Base-by-base conservation (phyloP, 2,329 filamentous ascomycete genomes). In the Stagonosporopsis rhizophila region DNA sequence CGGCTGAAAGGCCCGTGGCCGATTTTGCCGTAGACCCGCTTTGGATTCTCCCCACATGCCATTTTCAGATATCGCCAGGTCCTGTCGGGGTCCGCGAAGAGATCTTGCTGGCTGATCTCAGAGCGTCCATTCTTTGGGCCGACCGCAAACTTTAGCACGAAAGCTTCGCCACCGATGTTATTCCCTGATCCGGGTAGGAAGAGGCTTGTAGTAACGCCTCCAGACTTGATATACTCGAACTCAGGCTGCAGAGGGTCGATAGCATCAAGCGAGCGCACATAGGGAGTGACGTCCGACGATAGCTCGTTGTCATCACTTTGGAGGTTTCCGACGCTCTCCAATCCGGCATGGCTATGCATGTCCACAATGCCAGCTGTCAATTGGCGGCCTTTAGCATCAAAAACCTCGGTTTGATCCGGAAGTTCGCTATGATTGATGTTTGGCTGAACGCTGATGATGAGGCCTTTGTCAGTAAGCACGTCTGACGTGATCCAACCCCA, bases 31-130 rank as follows among this genome's bases (percentile, higher is more conserved):
- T 89, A 88, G 0, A 85, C 77, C 0, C 81, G 76, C 76, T 89
- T 89, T 1, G 87, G 78, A 64, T 90, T 90, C 74, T 90, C 88
- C 32, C 88, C 88, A 61, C 87, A 90, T 0, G 88, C 88, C 87
- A 90, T 90, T 77, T 91, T 90, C 81, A 91, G 88, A 72, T 89
- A 90, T 19, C 88, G 81, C 84, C 87, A 88, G 57, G 79, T 84
- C 20, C 80, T 79, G 38, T 88, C 86, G 0, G 87, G 87, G 47
- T 55, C 52, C 25, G 52, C 52, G n/a, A 55, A 40, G 4, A 55
- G 14, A 11, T 55, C 52, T 89, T 80, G 75, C 2, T 84, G 85
- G 49, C 86, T 88, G 39, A 87, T 82, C 70, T 90, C 87, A 15
- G 80, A 76, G 20, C 87, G 82, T 3, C 87, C 85, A 60, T 88